A percentile compares a stretch with the other conserved stretches of the same genome.
phyloP scores from a whole-genome alignment of 202 grass and related monocot genomes.

The Alloteropsis angusta region DNA sequence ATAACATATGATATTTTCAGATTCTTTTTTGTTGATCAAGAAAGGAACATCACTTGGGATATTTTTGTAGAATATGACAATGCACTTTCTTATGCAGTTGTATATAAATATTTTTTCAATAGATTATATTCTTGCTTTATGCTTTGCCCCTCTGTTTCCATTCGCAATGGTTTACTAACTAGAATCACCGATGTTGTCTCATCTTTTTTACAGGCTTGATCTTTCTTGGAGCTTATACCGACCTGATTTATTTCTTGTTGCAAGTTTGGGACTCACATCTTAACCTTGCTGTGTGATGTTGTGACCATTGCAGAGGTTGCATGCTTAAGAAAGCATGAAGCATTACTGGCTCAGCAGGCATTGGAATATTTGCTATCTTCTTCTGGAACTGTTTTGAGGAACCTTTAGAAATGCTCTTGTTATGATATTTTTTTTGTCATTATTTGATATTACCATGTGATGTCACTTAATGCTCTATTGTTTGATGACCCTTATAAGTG shows the following conservation, averaged over 20 bases:
- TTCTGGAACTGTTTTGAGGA: conserved; percentile 27
- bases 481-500: conserved; percentile 12
- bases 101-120: background rate
- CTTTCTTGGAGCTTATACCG: conserved; percentile 86
- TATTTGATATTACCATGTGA: conserved; percentile 28
- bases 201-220: conserved; percentile 81
- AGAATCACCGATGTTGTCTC: conserved; percentile 25
- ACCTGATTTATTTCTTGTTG: conserved; percentile 85
- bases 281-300: conserved; percentile 67
- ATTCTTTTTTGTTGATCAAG: background rate
- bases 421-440: conserved; percentile 32
- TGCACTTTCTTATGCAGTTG: background rate
- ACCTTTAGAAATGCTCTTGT: conserved; percentile 35
- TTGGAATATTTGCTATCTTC: conserved; percentile 24
- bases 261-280: conserved; percentile 96
- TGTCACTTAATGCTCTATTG: conserved; percentile 28
- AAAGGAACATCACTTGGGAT: background rate
- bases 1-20: conserved; percentile 3
- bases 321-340: conserved; percentile 25
- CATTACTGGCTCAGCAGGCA: background rate
- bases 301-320: conserved; percentile 63
- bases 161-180: conserved; percentile 28
- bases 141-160: conserved; percentile 4
- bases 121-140: background rate
- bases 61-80: background rate